Base-by-base conservation (phyloP, 768 basidiomycete species). In the Lactifluus echinatus region DNA sequence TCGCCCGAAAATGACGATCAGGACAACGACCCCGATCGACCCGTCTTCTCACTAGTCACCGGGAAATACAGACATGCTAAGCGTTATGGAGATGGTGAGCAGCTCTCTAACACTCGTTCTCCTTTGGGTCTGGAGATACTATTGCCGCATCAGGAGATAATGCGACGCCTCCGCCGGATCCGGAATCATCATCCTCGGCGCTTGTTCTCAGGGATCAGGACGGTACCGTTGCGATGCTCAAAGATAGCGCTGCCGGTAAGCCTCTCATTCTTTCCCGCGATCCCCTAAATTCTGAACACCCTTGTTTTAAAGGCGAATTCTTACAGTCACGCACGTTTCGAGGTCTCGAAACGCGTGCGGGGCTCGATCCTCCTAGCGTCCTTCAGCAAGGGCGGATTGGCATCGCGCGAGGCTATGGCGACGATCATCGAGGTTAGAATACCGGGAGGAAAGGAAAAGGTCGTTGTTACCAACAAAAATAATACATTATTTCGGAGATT, bases 371-470 rank as follows among this genome's bases (percentile, higher is more conserved):
- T 1, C 93, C 94, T 0, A 81, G 87, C 60, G 69, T 85, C 39
- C 69, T 98, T 57, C 91, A 96, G 71, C 89, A 95, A 69, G 95
- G 95, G 0, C 73, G 93, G 45, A 88, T 81, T 63, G 95, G 95
- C 5, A 86, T 95, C 45, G 93, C 95, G 37, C 79, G 86, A 60
- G 91, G 88, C 10, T 97, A 98, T 68, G 78, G 78, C 46, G 85
- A 88, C 47, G 73, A 76, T 57, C 71, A 67, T 50, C 31, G 37
- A 19, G 29, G 15, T 14, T 48, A 39, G 23, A 4, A 43, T 40
- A 14, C 26, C 8, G 3, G 36, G 34, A 29, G n/a, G 14, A 26
- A 12, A 33, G n/a, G n/a, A n/a, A n/a, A n/a, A n/a, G n/a, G n/a
- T n/a, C n/a, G 8, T 11, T 45, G 1, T 12, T 15, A 23, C 45